Percentiles rank a stretch among this genome's conserved stretches.
phyloP scores from a whole-genome alignment of 495 filamentous ascomycete genomes.

The Daldinia childiae region DNA sequence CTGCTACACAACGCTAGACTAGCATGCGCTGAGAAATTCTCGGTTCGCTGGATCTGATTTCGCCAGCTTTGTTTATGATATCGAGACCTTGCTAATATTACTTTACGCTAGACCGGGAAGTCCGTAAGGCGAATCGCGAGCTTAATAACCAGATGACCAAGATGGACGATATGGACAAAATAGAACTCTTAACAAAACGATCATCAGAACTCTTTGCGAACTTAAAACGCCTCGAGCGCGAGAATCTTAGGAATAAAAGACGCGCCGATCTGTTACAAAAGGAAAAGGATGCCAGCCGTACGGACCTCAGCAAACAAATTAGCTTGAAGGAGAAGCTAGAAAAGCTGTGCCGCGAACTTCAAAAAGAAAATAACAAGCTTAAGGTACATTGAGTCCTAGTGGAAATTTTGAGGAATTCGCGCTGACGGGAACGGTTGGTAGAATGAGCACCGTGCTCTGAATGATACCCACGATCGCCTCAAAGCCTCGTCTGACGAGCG shows the following conservation, averaged over 20 bases:
- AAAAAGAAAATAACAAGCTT: slow-evolving; percentile 95
- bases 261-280: slow-evolving; percentile 94
- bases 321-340: slow-evolving; percentile 93
- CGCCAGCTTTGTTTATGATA: slow-evolving; percentile 5
- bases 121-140: slow-evolving; percentile 93
- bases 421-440: slow-evolving; percentile 56
- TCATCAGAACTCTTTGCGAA: slow-evolving; percentile 90
- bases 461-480: slow-evolving; percentile 82
- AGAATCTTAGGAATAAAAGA: slow-evolving; percentile 95
- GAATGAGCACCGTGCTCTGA: slow-evolving; percentile 90
- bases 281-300: slow-evolving; percentile 88
- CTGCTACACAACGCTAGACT: slow-evolving; percentile 9
- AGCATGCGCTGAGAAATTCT: slow-evolving; percentile 1
- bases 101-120: slow-evolving; percentile 64
- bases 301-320: slow-evolving; percentile 86
- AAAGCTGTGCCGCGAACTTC: slow-evolving; percentile 90
- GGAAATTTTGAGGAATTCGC: slow-evolving; percentile 13
- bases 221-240: slow-evolving; percentile 93
- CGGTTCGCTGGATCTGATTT: slow-evolving; percentile 1
- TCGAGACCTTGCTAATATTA: slow-evolving; percentile 26
- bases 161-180: slow-evolving; percentile 75
- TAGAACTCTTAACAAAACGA: slow-evolving; percentile 88
- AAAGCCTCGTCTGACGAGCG: slow-evolving; percentile 82
- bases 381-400: slow-evolving; percentile 69
- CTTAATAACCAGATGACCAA: slow-evolving; percentile 81